Percentiles rank a stretch among this genome's conserved stretches.
phyloP scores from a whole-genome alignment of 2,329 filamentous ascomycete genomes.

The Aspergillus chevalieri region DNA sequence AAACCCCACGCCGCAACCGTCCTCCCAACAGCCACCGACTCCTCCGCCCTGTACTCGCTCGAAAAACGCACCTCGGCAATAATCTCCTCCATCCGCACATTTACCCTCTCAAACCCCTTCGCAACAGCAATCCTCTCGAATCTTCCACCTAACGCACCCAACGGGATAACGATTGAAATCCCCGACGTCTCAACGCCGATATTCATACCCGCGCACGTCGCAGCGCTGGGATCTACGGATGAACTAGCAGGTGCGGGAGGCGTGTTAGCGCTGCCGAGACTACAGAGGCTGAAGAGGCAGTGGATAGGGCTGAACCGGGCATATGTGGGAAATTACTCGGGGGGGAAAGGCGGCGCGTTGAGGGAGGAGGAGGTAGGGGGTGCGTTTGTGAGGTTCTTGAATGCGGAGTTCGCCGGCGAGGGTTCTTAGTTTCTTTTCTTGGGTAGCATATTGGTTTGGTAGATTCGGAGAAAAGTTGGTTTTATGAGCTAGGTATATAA shows the following conservation, averaged over 20 bases:
- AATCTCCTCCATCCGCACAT: conserved; percentile 36
- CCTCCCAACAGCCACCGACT: conserved; percentile 33
- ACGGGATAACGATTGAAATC: conserved; percentile 31
- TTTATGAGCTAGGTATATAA: not conserved
- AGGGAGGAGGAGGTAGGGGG: conserved; percentile 32
- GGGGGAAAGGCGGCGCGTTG: conserved; percentile 28
- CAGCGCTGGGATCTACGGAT: conserved; percentile 33
- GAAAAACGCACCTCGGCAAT: conserved; percentile 40
- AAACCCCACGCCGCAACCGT: conserved; percentile 41
- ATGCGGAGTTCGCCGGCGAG: conserved; percentile 36
- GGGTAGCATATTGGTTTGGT: not conserved
- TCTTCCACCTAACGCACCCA: not conserved
- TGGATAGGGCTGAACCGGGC: conserved; percentile 43
- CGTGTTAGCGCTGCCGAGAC: conserved; percentile 33
- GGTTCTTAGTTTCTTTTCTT: not conserved
- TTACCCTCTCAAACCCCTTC: conserved; percentile 34
- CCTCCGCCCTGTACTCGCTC: conserved; percentile 38
- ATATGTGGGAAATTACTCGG: conserved; percentile 29
- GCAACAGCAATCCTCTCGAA: conserved; percentile 31
- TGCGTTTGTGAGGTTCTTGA: conserved; percentile 43
- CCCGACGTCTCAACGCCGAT: conserved; percentile 25
- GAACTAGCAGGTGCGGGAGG: conserved; percentile 38
- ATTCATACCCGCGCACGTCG: conserved; percentile 34
- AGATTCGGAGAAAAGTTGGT: not conserved
- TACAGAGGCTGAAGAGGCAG: conserved; percentile 41